Base-by-base conservation (phyloP, 176 grass and related monocot species). In the Lolium rigidum region DNA sequence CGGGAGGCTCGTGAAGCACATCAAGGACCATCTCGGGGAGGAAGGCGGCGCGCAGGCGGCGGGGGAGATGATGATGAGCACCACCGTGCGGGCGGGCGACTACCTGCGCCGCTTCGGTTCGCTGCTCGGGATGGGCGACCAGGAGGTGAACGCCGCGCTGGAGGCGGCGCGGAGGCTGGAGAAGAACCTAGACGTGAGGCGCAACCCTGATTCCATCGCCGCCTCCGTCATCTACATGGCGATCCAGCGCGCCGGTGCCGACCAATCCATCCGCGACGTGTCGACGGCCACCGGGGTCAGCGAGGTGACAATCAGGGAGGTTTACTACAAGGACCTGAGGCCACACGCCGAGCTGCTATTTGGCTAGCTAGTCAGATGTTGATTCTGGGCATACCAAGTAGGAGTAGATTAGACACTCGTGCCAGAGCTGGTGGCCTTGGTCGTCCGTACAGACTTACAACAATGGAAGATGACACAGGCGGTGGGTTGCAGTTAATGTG, bases 211-310 rank as follows among this genome's bases (percentile, higher is more conserved):
- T 10, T 85, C 82, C 48, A 80, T 83, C 18, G 82, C 87, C 3
- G 87, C 87, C 17, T 77, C 77, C 22, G 52, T 89, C 82, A 80
- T 89, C 22, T 80, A 58, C 77, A 85, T 89, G 87, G 59, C 76
- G 18, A 21, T 58, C 22, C 49, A 63, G 11, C 68, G 48, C 0
- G 4, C n/a, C 7, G 48, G 17, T 16, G 5, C 7, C 35, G 9
- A 5, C 4, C 66, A 64, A 80, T 37, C 67, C 4, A 8, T 85
- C 22, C 46, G 69, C 31, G 76, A 89, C 35, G 76, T 89, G 82
- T 89, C 87, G 31, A 25, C 11, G 7, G 82, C 69, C 58, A 85
- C 82, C 9, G 82, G 87, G 16, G 77, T 89, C 58, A 69, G 65
- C 7, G 87, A 81, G 24, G 62, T 10, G 28, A 89, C 87, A 57